Evolutionary conservation across 176 grass and related monocot species (phyloP).

Genomic region (Phoenix roebelenii): DNA sequence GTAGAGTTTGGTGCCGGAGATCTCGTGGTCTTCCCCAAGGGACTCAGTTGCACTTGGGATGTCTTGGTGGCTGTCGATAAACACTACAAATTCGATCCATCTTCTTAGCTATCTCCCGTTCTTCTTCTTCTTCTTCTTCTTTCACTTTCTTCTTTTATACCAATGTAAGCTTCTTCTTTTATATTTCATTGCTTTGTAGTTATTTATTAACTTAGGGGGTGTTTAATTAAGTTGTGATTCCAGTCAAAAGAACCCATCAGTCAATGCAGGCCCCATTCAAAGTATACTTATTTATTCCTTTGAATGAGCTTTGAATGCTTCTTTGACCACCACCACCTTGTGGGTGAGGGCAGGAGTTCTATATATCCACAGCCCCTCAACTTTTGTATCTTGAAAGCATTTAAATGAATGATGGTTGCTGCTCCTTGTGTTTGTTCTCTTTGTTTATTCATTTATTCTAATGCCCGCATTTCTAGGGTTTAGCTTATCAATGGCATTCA

Average conservation of each 20-base stretch:
- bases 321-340: background rate
- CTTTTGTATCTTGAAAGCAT: background rate
- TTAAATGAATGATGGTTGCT: background rate
- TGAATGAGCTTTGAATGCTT: background rate
- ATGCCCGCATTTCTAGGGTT: background rate
- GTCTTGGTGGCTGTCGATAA: slow-evolving; percentile 71
- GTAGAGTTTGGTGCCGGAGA: slow-evolving; percentile 91
- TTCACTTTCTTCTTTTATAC: background rate
- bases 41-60: slow-evolving; percentile 87
- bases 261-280: slow-evolving; percentile 2
- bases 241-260: background rate
- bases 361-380: background rate
- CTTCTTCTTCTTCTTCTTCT: no score
- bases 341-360: background rate
- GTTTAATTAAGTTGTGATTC: background rate
- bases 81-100: slow-evolving; percentile 86
- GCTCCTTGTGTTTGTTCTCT: background rate
- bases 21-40: slow-evolving; percentile 86
- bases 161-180: background rate
- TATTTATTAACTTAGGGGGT: background rate
- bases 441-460: background rate
- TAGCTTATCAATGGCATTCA: slow-evolving; percentile 3
- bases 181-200: background rate
- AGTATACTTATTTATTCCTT: slow-evolving; percentile 1
- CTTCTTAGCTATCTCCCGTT: slow-evolving; percentile 13